Evolutionary conservation across 179 eudicot species (phyloP).

Genomic region (Beta macrorhiza): DNA sequence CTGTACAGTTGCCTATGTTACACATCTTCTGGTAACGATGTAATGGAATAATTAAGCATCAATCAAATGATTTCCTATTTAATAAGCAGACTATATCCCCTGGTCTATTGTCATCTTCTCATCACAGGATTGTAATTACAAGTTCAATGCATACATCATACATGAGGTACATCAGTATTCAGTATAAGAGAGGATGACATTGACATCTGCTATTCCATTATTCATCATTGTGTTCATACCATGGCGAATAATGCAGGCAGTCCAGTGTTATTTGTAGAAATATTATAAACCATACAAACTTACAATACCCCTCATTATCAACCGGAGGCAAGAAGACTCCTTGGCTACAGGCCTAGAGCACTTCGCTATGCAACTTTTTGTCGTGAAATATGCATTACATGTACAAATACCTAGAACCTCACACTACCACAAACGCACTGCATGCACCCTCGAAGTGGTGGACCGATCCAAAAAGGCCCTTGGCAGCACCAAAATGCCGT

Average conservation of each 20-base stretch:
- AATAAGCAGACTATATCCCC: too few species aligned
- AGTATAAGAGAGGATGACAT: too few species aligned
- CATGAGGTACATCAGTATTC: too few species aligned
- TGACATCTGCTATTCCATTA: not conserved
- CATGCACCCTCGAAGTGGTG: constrained; percentile 79
- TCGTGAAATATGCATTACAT: not conserved
- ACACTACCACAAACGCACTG: constrained; percentile 76
- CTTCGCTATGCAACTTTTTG: not conserved
- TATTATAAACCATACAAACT: not conserved
- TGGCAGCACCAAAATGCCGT: constrained; percentile 87
- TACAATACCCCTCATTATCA: not conserved
- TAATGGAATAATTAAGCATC: too few species aligned
- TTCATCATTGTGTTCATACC: not conserved
- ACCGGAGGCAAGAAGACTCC: not conserved
- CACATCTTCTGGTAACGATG: too few species aligned
- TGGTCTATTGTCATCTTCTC: too few species aligned
- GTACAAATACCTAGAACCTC: constrained; percentile 12
- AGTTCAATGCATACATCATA: too few species aligned
- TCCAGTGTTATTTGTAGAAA: not conserved
- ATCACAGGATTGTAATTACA: too few species aligned
- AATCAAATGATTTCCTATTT: too few species aligned
- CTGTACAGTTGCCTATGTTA: too few species aligned
- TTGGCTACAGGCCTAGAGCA: not conserved
- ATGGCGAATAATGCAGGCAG: not conserved
- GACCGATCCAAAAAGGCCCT: constrained; percentile 59